Conservation (phyloP, 192 early-diverging fungal species). For the Funneliformis mosseae region DNA sequence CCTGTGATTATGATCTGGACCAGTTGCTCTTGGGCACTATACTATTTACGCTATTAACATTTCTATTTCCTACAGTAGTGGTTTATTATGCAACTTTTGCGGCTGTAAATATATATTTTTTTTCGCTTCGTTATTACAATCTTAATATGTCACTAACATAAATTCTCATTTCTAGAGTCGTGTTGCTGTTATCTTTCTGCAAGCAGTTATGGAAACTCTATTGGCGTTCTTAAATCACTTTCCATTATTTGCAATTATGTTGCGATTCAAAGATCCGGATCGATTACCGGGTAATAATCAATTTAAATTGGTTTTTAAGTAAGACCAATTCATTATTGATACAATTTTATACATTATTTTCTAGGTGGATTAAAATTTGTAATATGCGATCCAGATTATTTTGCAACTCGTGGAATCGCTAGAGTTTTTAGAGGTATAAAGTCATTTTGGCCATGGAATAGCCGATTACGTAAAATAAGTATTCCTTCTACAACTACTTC, state of each 20-base stretch:
- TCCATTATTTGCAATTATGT: constrained; percentile 91
- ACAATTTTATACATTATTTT: background rate
- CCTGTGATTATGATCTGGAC: constrained; percentile 91
- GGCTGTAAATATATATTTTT: constrained; percentile 52
- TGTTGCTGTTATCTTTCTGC: constrained; percentile 76
- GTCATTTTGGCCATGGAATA: constrained; percentile 30
- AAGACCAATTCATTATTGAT: background rate
- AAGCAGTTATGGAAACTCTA: constrained; percentile 81
- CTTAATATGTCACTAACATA: background rate
- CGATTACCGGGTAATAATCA: constrained; percentile 76
- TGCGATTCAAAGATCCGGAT: constrained; percentile 83
- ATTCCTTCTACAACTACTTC: background rate
- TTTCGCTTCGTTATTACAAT: background rate
- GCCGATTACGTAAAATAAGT: background rate
- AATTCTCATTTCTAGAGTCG: constrained; percentile 58
- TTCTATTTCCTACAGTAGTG: constrained; percentile 93
- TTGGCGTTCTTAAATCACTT: constrained; percentile 95
- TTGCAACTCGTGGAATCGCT: constrained; percentile 24
- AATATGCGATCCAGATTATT: constrained; percentile 36
- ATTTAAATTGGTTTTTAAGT: constrained; percentile 12
- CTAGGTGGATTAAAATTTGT: constrained; percentile 37
- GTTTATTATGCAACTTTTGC: constrained; percentile 94
- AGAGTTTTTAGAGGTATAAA: constrained; percentile 19
- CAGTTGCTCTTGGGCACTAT: constrained; percentile 95
- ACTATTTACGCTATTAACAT: constrained; percentile 88